Evolutionary conservation across 2,329 filamentous ascomycete genomes (phyloP), one percentile per base, ranked within the genome.

Genomic region (Microdochium paspali): DNA sequence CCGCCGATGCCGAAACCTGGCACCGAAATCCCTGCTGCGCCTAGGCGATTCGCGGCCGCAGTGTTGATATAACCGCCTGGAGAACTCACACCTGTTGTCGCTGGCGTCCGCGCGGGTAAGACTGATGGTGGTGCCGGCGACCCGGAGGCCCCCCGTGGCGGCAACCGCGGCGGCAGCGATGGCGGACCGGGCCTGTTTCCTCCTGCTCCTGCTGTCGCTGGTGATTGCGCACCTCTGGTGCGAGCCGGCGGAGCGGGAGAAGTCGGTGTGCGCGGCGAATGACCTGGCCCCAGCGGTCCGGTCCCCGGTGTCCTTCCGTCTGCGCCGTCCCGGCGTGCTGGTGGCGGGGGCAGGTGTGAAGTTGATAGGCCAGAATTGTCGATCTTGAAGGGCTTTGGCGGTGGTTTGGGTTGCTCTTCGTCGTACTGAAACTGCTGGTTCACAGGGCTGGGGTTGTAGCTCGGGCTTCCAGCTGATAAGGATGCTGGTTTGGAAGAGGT

Each of bases 11-110:
- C 85, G 3, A 95, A 70, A 0, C 77, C 85, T 1, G 89, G 84
- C 0, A 95, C 87, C 0, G 83, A 86, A 5, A 95, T 73, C 1
- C 90, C 90, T 1, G 87, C 83, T 31, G 80, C 76, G 10, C 82
- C 79, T 9, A 96, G 72, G 39, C 87, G 76, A 49, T 69, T 74
- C 47, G 84, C 62, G 4, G 88, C 83, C 4, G 73, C 77, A 56
- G 73, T 69, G 55, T 79, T 78, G 28, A 77, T 53, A 26, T 65
- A 59, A 15, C 61, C 56, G 39, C 58, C 26, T n/a, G n/a, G n/a
- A 28, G 26, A 28, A 28, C 26, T 28, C 35, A 20, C 15, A n/a
- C 10, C 39, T 50, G 53, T 53, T 44, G 52, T 48, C 25, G 45
- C 48, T n/a, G 5, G 55, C 26, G 42, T 54, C 35, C 45, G 56